Evolutionary conservation across 768 basidiomycete species (phyloP).

Genomic region (Naganishia randhawae): DNA sequence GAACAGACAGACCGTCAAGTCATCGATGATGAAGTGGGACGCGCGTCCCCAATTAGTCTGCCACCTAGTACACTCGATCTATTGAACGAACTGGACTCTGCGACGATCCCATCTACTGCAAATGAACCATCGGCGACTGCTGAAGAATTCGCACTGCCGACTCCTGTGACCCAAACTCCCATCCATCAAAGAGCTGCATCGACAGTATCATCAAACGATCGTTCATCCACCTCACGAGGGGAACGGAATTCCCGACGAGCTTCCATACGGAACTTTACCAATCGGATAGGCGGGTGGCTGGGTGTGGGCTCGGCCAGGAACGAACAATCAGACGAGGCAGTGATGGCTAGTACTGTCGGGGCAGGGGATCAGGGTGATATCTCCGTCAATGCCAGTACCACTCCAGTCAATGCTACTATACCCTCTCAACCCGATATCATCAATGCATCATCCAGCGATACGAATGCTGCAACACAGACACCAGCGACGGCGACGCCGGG

Average conservation of each 20-base stretch:
- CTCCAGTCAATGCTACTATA: not conserved
- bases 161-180: not conserved
- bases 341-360: not conserved
- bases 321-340: not conserved
- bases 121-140: not conserved
- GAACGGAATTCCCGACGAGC: slow-evolving; percentile 3
- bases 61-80: slow-evolving; percentile 19
- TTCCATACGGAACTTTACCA: slow-evolving; percentile 13
- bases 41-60: not conserved
- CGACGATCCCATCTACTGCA: not conserved
- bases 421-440: not conserved
- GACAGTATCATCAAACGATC: not conserved
- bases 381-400: not conserved
- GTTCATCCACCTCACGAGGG: not conserved
- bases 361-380: not conserved
- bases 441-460: not conserved
- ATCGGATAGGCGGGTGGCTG: slow-evolving; percentile 18
- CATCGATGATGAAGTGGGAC: not conserved
- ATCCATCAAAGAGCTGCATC: not conserved
- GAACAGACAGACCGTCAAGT: too few relatives aligned
- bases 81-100: slow-evolving; percentile 17
- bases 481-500: not conserved
- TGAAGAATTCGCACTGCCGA: not conserved
- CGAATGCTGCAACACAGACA: not conserved
- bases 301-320: not conserved